phyloP scores from a whole-genome alignment of 2,329 filamentous ascomycete genomes.

The Cercospora zeina region DNA sequence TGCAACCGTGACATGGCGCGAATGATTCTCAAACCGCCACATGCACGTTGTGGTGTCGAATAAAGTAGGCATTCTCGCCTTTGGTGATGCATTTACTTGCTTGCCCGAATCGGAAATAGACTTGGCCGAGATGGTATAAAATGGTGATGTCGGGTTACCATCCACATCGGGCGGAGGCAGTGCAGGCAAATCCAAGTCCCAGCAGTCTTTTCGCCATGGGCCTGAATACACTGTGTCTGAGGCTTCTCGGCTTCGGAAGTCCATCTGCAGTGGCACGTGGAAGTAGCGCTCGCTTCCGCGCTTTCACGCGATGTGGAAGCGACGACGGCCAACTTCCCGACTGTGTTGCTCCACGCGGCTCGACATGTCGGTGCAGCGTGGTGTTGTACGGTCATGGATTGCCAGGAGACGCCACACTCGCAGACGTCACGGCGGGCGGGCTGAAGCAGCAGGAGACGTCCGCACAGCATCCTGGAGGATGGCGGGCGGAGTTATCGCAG shows the following conservation, averaged over 20 bases:
- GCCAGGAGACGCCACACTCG: not conserved
- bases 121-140: not conserved
- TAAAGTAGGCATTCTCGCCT: not conserved
- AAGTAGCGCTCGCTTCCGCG: conserved; percentile 1
- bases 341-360: no score
- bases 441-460: not conserved
- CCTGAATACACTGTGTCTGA: no score
- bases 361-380: no score
- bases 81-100: not conserved
- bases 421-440: not conserved
- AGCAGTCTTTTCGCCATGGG: no score
- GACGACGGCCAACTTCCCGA: not conserved
- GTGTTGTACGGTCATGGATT: no score
- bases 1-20: not conserved
- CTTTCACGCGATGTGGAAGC: not conserved
- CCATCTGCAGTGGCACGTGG: not conserved
- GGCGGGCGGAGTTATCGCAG: not conserved
- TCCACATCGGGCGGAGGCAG: no score
- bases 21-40: not conserved
- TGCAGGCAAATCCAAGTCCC: no score
- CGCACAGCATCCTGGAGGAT: not conserved
- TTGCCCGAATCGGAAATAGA: not conserved
- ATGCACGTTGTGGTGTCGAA: not conserved
- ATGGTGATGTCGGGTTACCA: no score
- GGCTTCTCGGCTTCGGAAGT: not conserved